Base-by-base conservation (phyloP, 140 eudicot species). In the Stevia rebaudiana region DNA sequence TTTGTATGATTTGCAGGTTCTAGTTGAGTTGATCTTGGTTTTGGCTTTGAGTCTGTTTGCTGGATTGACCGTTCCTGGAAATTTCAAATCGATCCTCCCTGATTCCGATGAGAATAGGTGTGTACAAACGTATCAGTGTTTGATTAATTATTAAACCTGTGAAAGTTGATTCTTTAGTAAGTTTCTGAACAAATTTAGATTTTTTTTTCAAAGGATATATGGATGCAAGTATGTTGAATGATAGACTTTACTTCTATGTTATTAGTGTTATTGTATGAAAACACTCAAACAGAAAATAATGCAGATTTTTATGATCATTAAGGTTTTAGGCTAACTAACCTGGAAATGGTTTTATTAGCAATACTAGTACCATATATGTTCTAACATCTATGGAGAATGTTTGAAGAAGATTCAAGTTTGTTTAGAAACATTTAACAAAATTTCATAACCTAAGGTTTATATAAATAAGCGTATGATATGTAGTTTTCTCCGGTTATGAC, bases 91-190 rank as follows among this genome's bases (percentile, higher is more conserved):
- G 1, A 92, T 92, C 16, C 83, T 79, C 41, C 96, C 95, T 1
- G 80, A 85, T 59, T 85, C 98, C 0, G 96, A 92, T 59, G 98
- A 92, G 75, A 88, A 92, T 72, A 85, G 96, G 98, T 92, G 58
- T 8, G n/a, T 47, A 9, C 5, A 21, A 69, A 16, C 64, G n/a
- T 0, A 3, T 11, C 11, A 1, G 44, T 19, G 71, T 54, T 19
- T 25, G 44, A 2, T 67, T 68, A 65, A 13, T 8, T 16, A 39
- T 12, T 52, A 47, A 31, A 10, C 47, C 4, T 24, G 42, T 63
- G 35, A 8, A 25, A 17, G 22, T 60, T 52, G 31, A 39, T 37
- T 54, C 42, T 30, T 11, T 30, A 65, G 31, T 22, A 28, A 11
- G 58, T 17, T 31, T 47, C 1, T 47, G 33, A 47, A 30, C 24